Conservation (phyloP, 257 asterid species). For the Fraxinus cuspidata region DNA sequence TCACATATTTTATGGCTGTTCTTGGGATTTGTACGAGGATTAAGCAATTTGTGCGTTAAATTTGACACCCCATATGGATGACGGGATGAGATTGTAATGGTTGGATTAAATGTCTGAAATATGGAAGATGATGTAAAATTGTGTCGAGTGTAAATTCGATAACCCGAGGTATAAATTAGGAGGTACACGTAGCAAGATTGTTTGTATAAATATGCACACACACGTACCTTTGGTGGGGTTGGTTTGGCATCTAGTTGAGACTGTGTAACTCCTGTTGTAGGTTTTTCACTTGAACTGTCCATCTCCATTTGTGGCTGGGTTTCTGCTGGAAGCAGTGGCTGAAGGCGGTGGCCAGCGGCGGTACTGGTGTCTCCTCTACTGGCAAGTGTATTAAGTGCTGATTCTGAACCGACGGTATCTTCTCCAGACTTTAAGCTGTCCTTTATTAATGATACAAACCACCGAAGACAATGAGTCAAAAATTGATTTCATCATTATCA, state of each 20-base stretch:
- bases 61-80: too few relatives aligned
- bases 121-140: too few relatives aligned
- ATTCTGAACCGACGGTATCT: constrained; percentile 74
- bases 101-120: too few relatives aligned
- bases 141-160: too few relatives aligned
- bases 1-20: constrained; percentile 37
- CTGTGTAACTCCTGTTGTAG: constrained; percentile 39
- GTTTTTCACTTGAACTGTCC: constrained; percentile 47
- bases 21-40: constrained; percentile 26
- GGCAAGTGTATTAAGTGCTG: constrained; percentile 57
- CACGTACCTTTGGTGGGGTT: constrained; percentile 57
- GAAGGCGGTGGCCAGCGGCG: constrained; percentile 43
- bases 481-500: constrained; percentile 34
- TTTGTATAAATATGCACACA: background rate
- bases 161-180: too few relatives aligned
- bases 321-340: constrained; percentile 35
- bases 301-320: constrained; percentile 39
- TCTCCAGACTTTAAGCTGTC: constrained; percentile 86
- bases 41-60: too few relatives aligned
- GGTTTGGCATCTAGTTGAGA: constrained; percentile 42
- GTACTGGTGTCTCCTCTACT: constrained; percentile 28
- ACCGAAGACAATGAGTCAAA: constrained; percentile 33
- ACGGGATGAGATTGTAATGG: too few relatives aligned
- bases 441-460: constrained; percentile 34
- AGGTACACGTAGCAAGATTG: too few relatives aligned